These are phyloP conservation scores for Leucosporidium yakuticum DNA, from an alignment of 768 basidiomycete species.

Conservation along the genomic window DNA sequence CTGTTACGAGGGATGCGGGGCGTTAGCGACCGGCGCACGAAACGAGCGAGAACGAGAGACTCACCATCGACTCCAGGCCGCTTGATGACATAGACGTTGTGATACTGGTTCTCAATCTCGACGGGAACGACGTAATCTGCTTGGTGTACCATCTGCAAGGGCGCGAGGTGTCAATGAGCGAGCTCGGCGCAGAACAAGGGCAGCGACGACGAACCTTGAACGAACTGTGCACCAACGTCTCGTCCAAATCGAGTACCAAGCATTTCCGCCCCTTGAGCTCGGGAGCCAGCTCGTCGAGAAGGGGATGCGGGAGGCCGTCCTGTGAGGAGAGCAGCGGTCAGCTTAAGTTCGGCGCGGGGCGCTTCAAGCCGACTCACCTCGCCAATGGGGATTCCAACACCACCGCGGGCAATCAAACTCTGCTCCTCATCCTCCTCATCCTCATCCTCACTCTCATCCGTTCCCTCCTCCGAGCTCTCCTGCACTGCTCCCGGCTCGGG, in stretches of 20 bases:
- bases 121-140: conserved; percentile 99
- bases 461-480: conserved; percentile 32
- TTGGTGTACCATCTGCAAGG: conserved; percentile 71
- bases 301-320: conserved; percentile 80
- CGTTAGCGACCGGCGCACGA: neutral
- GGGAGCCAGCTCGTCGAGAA: conserved; percentile 76
- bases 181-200: neutral
- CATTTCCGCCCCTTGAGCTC: conserved; percentile 87
- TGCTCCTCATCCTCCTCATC: conserved; percentile 80
- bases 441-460: conserved; percentile 43
- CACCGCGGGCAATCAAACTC: conserved; percentile 77
- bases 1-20: neutral
- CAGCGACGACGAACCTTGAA: conserved; percentile 70
- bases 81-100: conserved; percentile 98
- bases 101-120: conserved; percentile 96
- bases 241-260: conserved; percentile 91
- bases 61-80: conserved; percentile 84
- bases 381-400: conserved; percentile 89
- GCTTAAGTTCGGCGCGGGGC: neutral
- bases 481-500: conserved; percentile 27
- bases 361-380: conserved; percentile 55
- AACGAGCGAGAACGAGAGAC: neutral
- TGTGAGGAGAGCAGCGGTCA: conserved; percentile 41
- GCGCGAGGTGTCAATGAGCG: neutral
- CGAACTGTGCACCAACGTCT: conserved; percentile 92